Evolutionary conservation across 73 alveolate genomes (phyloP), one percentile per base, ranked within the genome.

Genomic region (Paraurostyla sp.): DNA sequence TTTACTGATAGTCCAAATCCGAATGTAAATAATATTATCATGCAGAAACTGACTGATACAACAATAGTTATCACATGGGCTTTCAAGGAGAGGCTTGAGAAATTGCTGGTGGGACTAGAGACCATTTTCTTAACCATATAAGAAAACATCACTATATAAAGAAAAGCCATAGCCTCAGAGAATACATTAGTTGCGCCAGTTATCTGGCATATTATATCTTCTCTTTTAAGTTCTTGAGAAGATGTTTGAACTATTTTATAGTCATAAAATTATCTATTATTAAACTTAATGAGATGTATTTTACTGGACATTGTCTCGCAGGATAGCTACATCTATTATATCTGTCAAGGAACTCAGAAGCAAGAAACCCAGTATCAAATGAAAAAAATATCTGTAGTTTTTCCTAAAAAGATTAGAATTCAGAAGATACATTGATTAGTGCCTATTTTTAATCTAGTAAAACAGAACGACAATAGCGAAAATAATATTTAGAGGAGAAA

Each of bases 331-430:
- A 49, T 75, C 73, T 18, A 75, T 11, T 9, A 50, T 7, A 4
- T 43, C 73, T 20, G 73, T 32, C 2, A 75, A 6, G 20, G 69
- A 22, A 48, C 73, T 36, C 7, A 50, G 16, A 22, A 75, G 54
- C 69, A 49, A 23, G 35, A 48, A 32, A 3, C n/a, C 51, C 51
- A 75, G 22, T 4, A 75, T 49, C 3, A 75, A 51, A 49, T 75
- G 87, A 75, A 75, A 75, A 33, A 75, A 75, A 35, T 75, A 75
- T 49, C 73, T 75, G 51, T 48, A 75, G 52, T 75, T 75, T 51
- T 49, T 75, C 87, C 87, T 75, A 75, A 13, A 3, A 48, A 25
- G 3, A 33, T 11, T 2, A 16, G 4, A 15, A 33, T 3, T 30
- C 32, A 13, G 7, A 9, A 9, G 50, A 27, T 60, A 60, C 78